Evolutionary conservation across 495 filamentous ascomycete genomes (phyloP).

Genomic region (Aspergillus carlsbadensis): DNA sequence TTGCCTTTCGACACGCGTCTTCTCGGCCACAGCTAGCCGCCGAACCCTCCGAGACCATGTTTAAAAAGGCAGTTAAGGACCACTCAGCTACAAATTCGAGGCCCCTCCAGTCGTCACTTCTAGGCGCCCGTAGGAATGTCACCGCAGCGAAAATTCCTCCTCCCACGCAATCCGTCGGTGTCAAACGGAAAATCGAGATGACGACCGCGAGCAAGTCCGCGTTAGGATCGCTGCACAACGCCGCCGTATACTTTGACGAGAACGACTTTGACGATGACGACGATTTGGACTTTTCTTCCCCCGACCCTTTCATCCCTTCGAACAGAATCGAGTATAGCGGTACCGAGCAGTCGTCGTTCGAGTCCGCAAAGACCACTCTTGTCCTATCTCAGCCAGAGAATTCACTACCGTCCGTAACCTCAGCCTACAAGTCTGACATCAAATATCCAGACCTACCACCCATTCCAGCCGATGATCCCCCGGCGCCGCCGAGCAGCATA

Average conservation of each 20-base stretch:
- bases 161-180: conserved; percentile 29
- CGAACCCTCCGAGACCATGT: conserved; percentile 32
- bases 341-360: conserved; percentile 20
- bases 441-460: conserved; percentile 45
- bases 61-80: conserved; percentile 44
- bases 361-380: conserved; percentile 24
- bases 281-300: conserved; percentile 47
- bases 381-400: conserved; percentile 6
- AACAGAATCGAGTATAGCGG: conserved; percentile 15
- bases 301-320: conserved; percentile 30
- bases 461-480: conserved; percentile 32
- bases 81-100: conserved; percentile 34
- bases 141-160: conserved; percentile 19
- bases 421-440: conserved; percentile 24
- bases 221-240: conserved; percentile 43
- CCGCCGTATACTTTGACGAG: conserved; percentile 52
- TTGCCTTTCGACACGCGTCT: conserved; percentile 28
- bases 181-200: conserved; percentile 48
- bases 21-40: conserved; percentile 15
- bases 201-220: conserved; percentile 29
- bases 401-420: neutral
- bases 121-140: conserved; percentile 23
- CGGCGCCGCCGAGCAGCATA: conserved; percentile 47
- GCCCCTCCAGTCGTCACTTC: conserved; percentile 38
- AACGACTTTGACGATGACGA: conserved; percentile 56